A percentile compares a stretch with the other conserved stretches of the same genome.
Evolutionary conservation across 192 early-diverging fungal species (phyloP).

Genomic region (Radiomyces spectabilis): DNA sequence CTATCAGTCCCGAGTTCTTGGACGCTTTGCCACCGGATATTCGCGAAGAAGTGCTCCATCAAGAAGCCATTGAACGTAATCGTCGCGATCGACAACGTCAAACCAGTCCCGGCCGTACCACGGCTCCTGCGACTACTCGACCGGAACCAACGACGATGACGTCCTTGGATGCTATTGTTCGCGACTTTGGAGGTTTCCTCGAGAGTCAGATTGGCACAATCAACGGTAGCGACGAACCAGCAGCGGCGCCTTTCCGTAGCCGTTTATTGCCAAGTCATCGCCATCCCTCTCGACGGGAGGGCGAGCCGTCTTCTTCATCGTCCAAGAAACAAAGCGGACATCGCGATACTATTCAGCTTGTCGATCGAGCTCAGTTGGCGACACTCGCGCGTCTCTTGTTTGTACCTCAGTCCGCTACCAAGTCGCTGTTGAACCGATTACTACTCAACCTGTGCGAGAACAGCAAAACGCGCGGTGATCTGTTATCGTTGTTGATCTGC

Average conservation of each 20-base stretch:
- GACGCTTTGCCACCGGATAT: conserved; percentile 87
- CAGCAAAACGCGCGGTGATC: conserved; percentile 71
- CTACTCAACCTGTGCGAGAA: conserved; percentile 87
- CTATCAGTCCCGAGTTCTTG: conserved; percentile 79
- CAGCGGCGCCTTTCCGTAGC: too few relatives aligned
- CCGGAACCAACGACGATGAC: neutral
- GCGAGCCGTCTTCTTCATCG: neutral
- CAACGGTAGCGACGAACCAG: too few relatives aligned
- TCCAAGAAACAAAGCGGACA: conserved; percentile 32
- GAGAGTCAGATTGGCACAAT: neutral
- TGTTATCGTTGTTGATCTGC: conserved; percentile 79
- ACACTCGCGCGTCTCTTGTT: conserved; percentile 85
- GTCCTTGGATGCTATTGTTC: conserved; percentile 4
- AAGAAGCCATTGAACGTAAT: conserved; percentile 66
- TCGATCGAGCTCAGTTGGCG: conserved; percentile 74
- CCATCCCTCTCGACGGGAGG: too few relatives aligned
- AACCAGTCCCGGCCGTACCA: too few relatives aligned
- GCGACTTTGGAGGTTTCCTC: conserved; percentile 2
- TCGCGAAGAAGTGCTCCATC: conserved; percentile 76
- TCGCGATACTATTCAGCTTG: conserved; percentile 70
- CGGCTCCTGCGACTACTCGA: conserved; percentile 20
- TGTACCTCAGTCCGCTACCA: conserved; percentile 71
- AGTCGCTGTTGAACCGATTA: conserved; percentile 54
- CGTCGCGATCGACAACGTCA: conserved; percentile 53
- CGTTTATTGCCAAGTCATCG: too few relatives aligned